A percentile compares a stretch with the other conserved stretches of the same genome.
Evolutionary conservation across 768 basidiomycete species (phyloP).

Genomic region (Mycena floridula): DNA sequence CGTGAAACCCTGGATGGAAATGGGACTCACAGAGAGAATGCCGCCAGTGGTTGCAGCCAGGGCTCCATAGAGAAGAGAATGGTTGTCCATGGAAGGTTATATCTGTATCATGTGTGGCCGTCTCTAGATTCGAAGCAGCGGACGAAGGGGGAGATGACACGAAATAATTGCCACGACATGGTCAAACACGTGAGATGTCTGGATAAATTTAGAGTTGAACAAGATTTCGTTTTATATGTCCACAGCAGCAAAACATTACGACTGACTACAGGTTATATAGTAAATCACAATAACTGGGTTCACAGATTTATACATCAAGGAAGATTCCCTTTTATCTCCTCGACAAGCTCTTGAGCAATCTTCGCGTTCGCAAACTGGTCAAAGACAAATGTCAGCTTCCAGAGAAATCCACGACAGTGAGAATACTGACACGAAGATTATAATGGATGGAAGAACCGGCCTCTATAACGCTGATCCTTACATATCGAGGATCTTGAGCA

Average conservation of each 20-base stretch:
- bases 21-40: neutral
- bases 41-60: neutral
- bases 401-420: slow-evolving; percentile 4
- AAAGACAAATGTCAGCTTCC: slow-evolving; percentile 5
- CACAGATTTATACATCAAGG: slow-evolving; percentile 25
- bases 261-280: no score
- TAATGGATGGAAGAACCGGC: slow-evolving; percentile 57
- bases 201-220: no score
- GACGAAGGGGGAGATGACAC: no score
- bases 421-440: slow-evolving; percentile 58
- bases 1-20: slow-evolving; percentile 16
- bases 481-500: slow-evolving; percentile 74
- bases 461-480: slow-evolving; percentile 72
- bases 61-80: neutral
- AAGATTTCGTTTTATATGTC: no score
- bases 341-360: slow-evolving; percentile 63
- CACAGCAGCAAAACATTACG: no score
- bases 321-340: slow-evolving; percentile 46
- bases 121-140: no score
- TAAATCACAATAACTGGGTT: no score
- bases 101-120: neutral
- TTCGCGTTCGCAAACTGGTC: slow-evolving; percentile 65
- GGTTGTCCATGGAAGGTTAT: neutral
- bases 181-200: no score
- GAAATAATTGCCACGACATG: no score